Percentiles rank a stretch among this genome's conserved stretches.
Conservation (phyloP, 23 red algal genomes). For the Agarophyton chilense region DNA sequence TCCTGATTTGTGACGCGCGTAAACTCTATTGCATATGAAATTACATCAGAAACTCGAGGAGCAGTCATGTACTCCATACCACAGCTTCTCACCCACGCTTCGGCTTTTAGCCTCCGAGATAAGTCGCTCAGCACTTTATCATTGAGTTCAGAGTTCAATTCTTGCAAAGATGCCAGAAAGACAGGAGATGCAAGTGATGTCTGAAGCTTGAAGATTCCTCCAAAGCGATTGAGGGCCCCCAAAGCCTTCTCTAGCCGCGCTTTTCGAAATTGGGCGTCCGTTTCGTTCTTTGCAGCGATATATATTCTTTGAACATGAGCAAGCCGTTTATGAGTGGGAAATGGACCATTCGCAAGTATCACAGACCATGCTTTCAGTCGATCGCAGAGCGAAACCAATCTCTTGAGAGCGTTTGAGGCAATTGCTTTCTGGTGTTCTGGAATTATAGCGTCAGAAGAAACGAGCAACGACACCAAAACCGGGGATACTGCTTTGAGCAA, state of each 20-base stretch:
- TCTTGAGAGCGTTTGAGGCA: slow-evolving; percentile 17
- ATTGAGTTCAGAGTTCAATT: slow-evolving; percentile 4
- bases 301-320: slow-evolving; percentile 37
- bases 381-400: slow-evolving; percentile 25
- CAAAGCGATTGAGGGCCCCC: slow-evolving; percentile 19
- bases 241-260: not conserved
- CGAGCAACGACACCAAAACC: slow-evolving; percentile 17
- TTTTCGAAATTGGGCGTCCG: not conserved
- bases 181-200: not conserved
- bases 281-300: not conserved
- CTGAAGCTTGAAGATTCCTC: slow-evolving; percentile 23
- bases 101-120: slow-evolving; percentile 6
- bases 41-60: not conserved
- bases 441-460: not conserved
- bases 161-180: slow-evolving; percentile 44
- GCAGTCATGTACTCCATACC: slow-evolving; percentile 20
- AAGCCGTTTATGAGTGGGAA: slow-evolving; percentile 2
- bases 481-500: slow-evolving; percentile 35
- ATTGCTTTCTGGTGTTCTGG: not conserved
- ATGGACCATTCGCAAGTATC: slow-evolving; percentile 44
- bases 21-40: slow-evolving; percentile 26
- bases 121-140: slow-evolving; percentile 8
- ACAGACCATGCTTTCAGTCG: slow-evolving; percentile 1
- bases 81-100: slow-evolving; percentile 60
- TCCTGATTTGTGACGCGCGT: not conserved